Conservation (phyloP, 31 red algal genomes). For the Odonthalia washingtoniensis region DNA sequence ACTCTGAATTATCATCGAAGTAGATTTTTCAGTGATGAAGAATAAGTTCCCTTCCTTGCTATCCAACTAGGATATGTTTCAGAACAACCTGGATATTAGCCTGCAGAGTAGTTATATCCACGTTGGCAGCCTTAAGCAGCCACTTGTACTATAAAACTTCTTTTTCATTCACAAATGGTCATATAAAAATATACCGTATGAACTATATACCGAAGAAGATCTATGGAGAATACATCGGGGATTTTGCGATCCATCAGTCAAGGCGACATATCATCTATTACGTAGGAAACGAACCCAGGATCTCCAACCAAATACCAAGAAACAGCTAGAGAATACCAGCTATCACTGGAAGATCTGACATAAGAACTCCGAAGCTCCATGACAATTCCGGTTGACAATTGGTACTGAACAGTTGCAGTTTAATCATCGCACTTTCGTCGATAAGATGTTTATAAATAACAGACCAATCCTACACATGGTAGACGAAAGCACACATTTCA, state of each 20-base stretch:
- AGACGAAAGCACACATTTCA: constrained; percentile 41
- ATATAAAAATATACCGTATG: not conserved
- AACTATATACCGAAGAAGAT: not conserved
- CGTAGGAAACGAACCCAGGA: not conserved
- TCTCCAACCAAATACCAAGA: not conserved
- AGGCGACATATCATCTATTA: not conserved
- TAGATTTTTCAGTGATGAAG: constrained; percentile 5
- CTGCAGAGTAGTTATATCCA: not conserved
- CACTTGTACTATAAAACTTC: not conserved
- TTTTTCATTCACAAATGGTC: constrained; percentile 1
- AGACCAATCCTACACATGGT: constrained; percentile 41
- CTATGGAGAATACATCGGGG: not conserved
- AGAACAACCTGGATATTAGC: not conserved
- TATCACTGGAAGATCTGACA: not conserved
- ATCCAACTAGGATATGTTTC: not conserved
- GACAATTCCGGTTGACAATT: not conserved
- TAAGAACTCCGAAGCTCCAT: not conserved
- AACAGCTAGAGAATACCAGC: not conserved
- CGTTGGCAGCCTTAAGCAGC: not conserved
- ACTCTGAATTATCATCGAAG: too few species aligned
- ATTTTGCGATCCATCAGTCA: not conserved
- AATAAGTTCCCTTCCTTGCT: not conserved
- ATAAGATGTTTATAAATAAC: constrained; percentile 38
- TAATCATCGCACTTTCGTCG: too few species aligned
- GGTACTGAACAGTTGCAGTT: constrained; percentile 25